Evolutionary conservation across 768 basidiomycete genomes (phyloP).

Genomic region (Pulveroboletus sp.): DNA sequence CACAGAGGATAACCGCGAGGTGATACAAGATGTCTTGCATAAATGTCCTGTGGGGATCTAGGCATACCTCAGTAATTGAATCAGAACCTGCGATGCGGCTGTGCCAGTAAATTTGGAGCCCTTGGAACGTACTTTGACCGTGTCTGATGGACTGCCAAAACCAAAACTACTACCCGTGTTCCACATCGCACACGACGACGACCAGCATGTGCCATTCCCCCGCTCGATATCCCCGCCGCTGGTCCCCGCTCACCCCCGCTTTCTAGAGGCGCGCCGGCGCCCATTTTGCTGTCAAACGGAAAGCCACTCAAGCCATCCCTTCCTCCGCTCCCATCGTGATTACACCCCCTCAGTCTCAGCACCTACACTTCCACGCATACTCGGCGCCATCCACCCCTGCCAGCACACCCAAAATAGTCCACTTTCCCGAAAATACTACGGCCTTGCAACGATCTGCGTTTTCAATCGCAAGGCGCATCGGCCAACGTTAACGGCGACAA

Average conservation of each 20-base stretch:
- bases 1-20: conserved; percentile 31
- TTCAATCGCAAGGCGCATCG: conserved; percentile 67
- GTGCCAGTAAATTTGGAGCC: too few species aligned
- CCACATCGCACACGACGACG: conserved; percentile 21
- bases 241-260: conserved; percentile 10
- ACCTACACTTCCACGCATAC: conserved; percentile 33
- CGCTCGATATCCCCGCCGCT: conserved; percentile 21
- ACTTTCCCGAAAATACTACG: conserved; percentile 73
- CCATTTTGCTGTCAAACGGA: conserved; percentile 64
- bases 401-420: conserved; percentile 71
- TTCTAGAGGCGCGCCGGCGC: conserved; percentile 37
- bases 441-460: conserved; percentile 57
- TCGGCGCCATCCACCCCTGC: conserved; percentile 65
- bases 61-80: background rate
- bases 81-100: too few species aligned
- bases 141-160: too few species aligned
- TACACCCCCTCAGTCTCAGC: background rate
- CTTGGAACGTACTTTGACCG: background rate
- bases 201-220: conserved; percentile 44
- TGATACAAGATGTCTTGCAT: conserved; percentile 13
- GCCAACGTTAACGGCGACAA: conserved; percentile 32
- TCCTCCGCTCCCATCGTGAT: conserved; percentile 17
- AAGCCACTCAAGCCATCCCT: conserved; percentile 82
- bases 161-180: conserved; percentile 16
- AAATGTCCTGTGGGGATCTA: conserved; percentile 11